phyloP scores from a whole-genome alignment of 2,329 filamentous ascomycete genomes.

The Pseudogymnoascus sp. region DNA sequence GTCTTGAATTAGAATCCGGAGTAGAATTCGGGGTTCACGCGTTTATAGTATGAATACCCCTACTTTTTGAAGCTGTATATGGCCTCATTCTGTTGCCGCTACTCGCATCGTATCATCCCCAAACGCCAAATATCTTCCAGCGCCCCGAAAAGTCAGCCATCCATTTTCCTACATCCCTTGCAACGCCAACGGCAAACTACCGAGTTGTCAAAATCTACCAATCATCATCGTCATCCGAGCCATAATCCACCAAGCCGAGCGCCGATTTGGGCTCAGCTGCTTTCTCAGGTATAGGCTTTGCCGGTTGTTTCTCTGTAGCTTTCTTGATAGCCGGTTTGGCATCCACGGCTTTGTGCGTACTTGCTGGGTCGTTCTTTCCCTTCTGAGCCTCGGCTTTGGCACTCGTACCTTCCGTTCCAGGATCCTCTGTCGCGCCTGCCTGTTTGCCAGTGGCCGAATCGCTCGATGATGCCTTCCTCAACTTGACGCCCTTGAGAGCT shows the following conservation, averaged over 20 bases:
- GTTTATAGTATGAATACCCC: conserved; percentile 1
- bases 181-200: neutral
- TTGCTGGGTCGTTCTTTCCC: neutral
- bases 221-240: conserved; percentile 43
- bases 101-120: neutral
- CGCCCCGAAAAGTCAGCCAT: neutral
- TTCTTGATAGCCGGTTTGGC: neutral
- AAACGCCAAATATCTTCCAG: neutral
- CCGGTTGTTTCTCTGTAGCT: neutral
- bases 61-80: conserved; percentile 1
- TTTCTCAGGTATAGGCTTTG: neutral
- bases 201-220: neutral
- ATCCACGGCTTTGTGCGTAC: neutral
- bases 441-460: neutral
- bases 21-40: neutral
- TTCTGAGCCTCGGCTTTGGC: neutral
- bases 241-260: conserved; percentile 45
- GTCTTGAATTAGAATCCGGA: neutral
- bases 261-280: neutral
- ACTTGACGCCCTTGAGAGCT: conserved; percentile 25
- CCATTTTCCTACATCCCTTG: neutral
- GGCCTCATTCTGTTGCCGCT: neutral
- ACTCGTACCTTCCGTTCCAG: neutral
- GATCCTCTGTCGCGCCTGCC: neutral
- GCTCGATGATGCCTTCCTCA: conserved; percentile 21